Percentiles rank a stretch among this genome's conserved stretches.
Conservation (phyloP, 345 rosid genomes). For the Aegle marmelos region DNA sequence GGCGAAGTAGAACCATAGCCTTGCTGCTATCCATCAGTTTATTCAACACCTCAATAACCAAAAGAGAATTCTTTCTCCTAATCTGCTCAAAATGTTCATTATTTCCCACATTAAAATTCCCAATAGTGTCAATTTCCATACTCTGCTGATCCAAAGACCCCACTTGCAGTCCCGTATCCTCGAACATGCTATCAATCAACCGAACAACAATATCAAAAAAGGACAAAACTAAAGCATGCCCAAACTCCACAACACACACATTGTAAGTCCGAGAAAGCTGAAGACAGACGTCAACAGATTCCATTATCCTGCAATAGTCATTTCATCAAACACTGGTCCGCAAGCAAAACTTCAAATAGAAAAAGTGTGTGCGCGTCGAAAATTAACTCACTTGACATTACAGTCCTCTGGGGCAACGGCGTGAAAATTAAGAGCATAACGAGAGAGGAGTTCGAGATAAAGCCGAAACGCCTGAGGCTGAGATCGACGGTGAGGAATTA, state of each 20-base stretch:
- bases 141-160: slow-evolving; percentile 24
- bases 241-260: slow-evolving; percentile 35
- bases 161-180: slow-evolving; percentile 44
- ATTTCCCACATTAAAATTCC: slow-evolving; percentile 15
- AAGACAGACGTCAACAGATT: slow-evolving; percentile 45
- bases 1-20: slow-evolving; percentile 45
- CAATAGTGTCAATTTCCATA: slow-evolving; percentile 35
- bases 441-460: slow-evolving; percentile 47
- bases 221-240: slow-evolving; percentile 46
- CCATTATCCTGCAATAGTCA: slow-evolving; percentile 40
- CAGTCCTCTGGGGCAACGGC: slow-evolving; percentile 17
- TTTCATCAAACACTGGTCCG: background rate
- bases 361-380: no score
- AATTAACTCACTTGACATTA: slow-evolving; percentile 30
- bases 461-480: slow-evolving; percentile 57
- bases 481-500: slow-evolving; percentile 44
- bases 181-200: slow-evolving; percentile 40
- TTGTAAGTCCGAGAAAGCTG: slow-evolving; percentile 41
- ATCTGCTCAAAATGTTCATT: slow-evolving; percentile 32
- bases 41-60: slow-evolving; percentile 45
- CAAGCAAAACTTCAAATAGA: background rate
- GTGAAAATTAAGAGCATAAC: slow-evolving; percentile 37
- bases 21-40: slow-evolving; percentile 44
- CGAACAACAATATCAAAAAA: slow-evolving; percentile 34
- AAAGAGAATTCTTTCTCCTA: slow-evolving; percentile 35